Base-by-base conservation (phyloP, 2,329 filamentous ascomycete species). In the Nakataea oryzae region DNA sequence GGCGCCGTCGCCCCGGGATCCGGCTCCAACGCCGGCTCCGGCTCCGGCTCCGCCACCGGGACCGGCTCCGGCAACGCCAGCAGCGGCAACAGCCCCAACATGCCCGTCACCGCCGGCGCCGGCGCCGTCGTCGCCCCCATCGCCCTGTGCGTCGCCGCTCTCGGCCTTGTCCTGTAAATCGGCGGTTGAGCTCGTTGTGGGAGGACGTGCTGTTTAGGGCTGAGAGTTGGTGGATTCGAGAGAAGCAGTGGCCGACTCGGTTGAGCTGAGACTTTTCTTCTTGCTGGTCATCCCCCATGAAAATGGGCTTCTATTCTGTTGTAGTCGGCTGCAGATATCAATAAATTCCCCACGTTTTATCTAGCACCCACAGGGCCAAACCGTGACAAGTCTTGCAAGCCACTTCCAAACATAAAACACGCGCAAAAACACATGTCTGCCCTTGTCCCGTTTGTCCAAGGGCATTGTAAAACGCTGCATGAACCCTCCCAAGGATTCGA, bases 81-180 rank as follows among this genome's bases (percentile, higher is more conserved):
- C n/a, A 32, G 4, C 56, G 17, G n/a, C n/a, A 8, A 8, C 54
- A 30, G 2, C 56, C 17, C 56, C 12, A 8, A 7, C 56, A n/a
- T 27, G 50, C 54, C 60, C 60, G 29, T 61, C 27, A 57, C 60
- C n/a, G 60, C 60, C 24, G 50, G 28, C 12, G 60, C 60, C 14
- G 54, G 28, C n/a, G 17, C 14, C 54, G 26, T 57, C 55, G 47
- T 28, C 14, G 60, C 60, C 8, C 54, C 60, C 28, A 14, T 55
- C 21, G 27, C 56, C 9, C 21, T 61, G 54, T 55, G 29, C 24
- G 27, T 60, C 27, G 59, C 30, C 28, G 60, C 54, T 30, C 54
- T 55, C 17, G 55, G 50, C 29, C 55, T 61, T 11, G 27, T 56
- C 54, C 26, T 60, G 50, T 60, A 60, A 29, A 30, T 17, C 24